Base-by-base conservation (phyloP, 2,329 filamentous ascomycete species). In the Cyphellophora attinorum region DNA sequence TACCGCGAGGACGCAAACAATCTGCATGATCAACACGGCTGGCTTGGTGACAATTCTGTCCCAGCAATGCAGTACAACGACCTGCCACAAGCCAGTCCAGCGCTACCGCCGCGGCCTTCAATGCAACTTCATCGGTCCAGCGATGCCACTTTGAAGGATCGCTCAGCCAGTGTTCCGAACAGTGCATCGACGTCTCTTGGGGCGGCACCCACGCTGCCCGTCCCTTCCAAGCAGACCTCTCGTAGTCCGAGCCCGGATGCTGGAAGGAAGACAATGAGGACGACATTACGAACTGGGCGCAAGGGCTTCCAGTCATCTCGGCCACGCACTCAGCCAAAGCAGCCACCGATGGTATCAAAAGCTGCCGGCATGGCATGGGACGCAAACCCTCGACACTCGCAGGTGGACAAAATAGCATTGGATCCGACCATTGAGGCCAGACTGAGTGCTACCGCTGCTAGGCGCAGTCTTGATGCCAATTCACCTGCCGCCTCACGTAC, bases 1-100 rank as follows among this genome's bases (percentile, higher is more conserved):
- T 70, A 66, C 12, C 33, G 41, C 13, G 42, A 51, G 8, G 54
- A n/a, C n/a, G n/a, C n/a, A n/a, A n/a, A n/a, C n/a, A n/a, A n/a
- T n/a, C n/a, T n/a, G n/a, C n/a, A n/a, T n/a, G n/a, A n/a, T n/a
- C n/a, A n/a, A n/a, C n/a, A 58, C n/a, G 19, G 74, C 3, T 88
- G 76, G 67, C 81, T 93, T 50, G 86, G 84, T 27, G 72, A 79
- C 44, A 83, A 85, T 10, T 91, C 84, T 2, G 79, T 94, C 43
- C 85, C 84, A 30, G 81, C 83, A 5, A 74, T 88, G 31, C 78
- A 71, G 40, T 93, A 93, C 53, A 72, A 77, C 4, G 81, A 93
- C 47, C 66, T 93, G n/a, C 81, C 82, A n/a, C 76, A 78, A 37
- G 81, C 81, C 10, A 60, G 76, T 6, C 67, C 76, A 10, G 61